These are phyloP conservation scores for Stenocarpella maydis DNA, from an alignment of 2,329 filamentous ascomycete species.

Conservation along the genomic window DNA sequence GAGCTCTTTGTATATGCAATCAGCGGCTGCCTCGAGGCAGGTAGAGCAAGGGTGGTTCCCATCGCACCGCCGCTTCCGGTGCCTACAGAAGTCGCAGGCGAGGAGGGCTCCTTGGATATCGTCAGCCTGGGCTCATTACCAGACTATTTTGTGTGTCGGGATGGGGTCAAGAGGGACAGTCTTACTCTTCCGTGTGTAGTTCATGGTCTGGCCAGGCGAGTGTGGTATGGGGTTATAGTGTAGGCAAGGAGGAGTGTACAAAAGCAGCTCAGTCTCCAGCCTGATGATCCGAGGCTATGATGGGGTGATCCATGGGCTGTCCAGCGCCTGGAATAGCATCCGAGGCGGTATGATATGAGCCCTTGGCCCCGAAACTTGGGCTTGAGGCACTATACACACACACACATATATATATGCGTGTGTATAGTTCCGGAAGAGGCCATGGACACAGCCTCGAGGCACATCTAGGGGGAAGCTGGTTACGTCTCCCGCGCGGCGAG, in stretches of 20 bases:
- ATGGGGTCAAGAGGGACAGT: constrained; percentile 7
- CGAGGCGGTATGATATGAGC: not conserved
- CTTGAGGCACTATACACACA: not conserved
- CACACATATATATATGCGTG: not conserved
- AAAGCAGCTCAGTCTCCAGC: not conserved
- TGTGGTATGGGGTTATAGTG: not conserved
- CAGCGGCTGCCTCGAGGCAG: constrained; percentile 48
- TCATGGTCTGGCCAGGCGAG: constrained; percentile 39
- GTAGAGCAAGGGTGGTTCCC: constrained; percentile 50
- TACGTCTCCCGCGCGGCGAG: constrained; percentile 6
- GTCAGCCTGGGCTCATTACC: constrained; percentile 33
- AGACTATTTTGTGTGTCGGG: not conserved
- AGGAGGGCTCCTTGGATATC: constrained; percentile 46
- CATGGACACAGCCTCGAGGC: not conserved
- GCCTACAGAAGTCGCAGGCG: constrained; percentile 51
- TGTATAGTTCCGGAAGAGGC: not conserved
- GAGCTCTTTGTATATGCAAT: constrained; percentile 51
- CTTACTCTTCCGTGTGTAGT: constrained; percentile 49
- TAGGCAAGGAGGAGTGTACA: not conserved
- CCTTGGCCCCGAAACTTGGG: not conserved
- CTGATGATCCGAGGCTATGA: not conserved
- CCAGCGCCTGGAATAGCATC: not conserved
- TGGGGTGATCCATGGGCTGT: not conserved
- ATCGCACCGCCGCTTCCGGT: constrained; percentile 50
- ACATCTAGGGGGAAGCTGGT: constrained; percentile 3